phyloP scores from a whole-genome alignment of 495 filamentous ascomycete genomes.

The Astrothelium subdiscretum region DNA sequence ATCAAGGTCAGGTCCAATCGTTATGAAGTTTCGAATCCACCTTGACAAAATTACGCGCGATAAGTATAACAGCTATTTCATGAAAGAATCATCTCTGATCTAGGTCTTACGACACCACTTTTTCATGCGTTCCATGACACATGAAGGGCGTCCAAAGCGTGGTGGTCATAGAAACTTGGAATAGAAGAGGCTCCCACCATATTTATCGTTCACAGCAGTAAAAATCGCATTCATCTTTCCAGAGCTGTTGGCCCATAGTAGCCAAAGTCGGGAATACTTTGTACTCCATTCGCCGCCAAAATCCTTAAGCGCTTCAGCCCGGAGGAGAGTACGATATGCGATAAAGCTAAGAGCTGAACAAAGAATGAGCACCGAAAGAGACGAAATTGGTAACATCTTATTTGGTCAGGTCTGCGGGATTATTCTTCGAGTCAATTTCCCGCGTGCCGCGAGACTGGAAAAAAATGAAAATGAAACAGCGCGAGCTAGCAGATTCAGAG shows the following conservation, averaged over 20 bases:
- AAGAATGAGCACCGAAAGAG: neutral
- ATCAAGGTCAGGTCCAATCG: neutral
- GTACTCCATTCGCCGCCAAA: constrained; percentile 20
- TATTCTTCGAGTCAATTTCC: too few relatives aligned
- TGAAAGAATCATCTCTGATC: too few relatives aligned
- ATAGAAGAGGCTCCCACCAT: constrained; percentile 14
- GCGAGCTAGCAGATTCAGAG: too few relatives aligned
- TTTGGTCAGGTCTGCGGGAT: neutral
- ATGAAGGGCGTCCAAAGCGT: neutral
- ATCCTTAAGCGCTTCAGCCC: constrained; percentile 5
- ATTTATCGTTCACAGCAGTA: constrained; percentile 17
- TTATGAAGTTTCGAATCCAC: neutral
- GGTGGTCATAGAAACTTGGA: neutral
- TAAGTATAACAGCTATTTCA: too few relatives aligned
- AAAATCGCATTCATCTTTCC: constrained; percentile 23
- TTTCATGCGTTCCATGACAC: too few relatives aligned
- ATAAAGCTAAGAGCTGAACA: neutral
- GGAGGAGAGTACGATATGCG: neutral
- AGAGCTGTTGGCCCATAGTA: constrained; percentile 13
- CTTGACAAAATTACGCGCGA: too few relatives aligned
- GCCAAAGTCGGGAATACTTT: constrained; percentile 20
- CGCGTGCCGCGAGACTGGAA: too few relatives aligned
- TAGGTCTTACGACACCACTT: too few relatives aligned
- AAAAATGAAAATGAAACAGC: too few relatives aligned
- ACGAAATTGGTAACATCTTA: neutral